These are phyloP conservation scores for Plasmodium berghei DNA, from an alignment of 169 alveolate genomes.

Conservation along the genomic window DNA sequence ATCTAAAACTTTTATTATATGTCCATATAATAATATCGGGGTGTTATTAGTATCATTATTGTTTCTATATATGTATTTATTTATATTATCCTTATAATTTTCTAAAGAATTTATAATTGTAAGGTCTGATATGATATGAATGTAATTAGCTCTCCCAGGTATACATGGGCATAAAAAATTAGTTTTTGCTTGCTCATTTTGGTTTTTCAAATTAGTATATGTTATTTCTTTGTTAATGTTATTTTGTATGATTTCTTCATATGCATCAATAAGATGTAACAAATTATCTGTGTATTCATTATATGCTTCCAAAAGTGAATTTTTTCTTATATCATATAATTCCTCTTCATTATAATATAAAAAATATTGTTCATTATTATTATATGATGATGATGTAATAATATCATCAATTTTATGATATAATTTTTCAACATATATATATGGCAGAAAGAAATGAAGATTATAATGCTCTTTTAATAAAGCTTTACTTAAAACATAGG, in stretches of 20 bases:
- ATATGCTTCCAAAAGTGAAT: constrained; percentile 17
- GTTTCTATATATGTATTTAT: background rate
- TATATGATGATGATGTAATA: background rate
- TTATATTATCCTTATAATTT: background rate
- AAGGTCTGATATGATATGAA: constrained; percentile 78
- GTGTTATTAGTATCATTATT: background rate
- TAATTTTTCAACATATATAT: constrained; percentile 17
- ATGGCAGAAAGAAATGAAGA: constrained; percentile 57
- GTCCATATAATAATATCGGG: constrained; percentile 37
- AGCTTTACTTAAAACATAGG: constrained; percentile 69
- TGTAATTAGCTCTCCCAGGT: constrained; percentile 83
- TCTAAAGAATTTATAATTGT: constrained; percentile 8
- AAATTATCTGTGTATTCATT: constrained; percentile 19
- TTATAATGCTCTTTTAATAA: constrained; percentile 49
- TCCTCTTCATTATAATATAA: constrained; percentile 8
- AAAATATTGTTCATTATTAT: background rate
- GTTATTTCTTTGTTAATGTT: background rate
- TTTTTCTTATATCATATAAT: constrained; percentile 10
- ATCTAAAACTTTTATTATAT: constrained; percentile 80
- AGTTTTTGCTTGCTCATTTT: background rate
- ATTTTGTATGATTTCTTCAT: background rate
- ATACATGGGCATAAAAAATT: constrained; percentile 81
- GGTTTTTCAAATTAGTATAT: background rate
- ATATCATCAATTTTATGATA: constrained; percentile 5
- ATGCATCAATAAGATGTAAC: background rate